Conservation (phyloP, 768 basidiomycete species). For the Tylopilus sp. region DNA sequence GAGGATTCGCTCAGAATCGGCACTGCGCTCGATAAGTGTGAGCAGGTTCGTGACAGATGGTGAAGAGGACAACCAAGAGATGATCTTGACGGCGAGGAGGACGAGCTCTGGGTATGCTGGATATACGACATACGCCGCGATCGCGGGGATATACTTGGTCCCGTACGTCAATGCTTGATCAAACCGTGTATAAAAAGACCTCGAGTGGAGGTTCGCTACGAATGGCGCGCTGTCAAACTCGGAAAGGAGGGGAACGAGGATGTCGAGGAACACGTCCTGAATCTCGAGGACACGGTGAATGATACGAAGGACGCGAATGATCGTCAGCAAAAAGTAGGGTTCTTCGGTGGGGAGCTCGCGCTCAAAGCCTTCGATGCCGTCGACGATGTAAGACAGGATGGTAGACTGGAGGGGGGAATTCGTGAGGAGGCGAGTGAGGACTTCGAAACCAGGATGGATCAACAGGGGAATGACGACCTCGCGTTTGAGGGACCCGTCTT, state of each 20-base stretch:
- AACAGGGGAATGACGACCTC: constrained; percentile 56
- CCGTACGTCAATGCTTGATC: constrained; percentile 73
- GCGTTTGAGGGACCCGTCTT: constrained; percentile 48
- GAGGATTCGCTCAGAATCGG: constrained; percentile 82
- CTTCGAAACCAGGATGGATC: constrained; percentile 82
- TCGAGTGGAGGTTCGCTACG: constrained; percentile 53
- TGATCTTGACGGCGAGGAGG: constrained; percentile 74
- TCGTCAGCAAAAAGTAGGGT: constrained; percentile 67
- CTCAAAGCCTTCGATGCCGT: constrained; percentile 76
- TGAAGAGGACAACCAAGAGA: constrained; percentile 64
- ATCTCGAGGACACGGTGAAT: constrained; percentile 77
- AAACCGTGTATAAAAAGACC: constrained; percentile 68
- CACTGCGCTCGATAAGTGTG: constrained; percentile 74
- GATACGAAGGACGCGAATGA: constrained; percentile 79
- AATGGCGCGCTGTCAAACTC: constrained; percentile 58
- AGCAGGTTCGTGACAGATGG: constrained; percentile 69
- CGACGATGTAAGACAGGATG: constrained; percentile 76
- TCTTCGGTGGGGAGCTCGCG: constrained; percentile 66
- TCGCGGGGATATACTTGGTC: constrained; percentile 69
- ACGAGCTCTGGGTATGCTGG: constrained; percentile 70
- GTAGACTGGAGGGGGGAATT: constrained; percentile 67
- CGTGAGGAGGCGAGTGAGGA: constrained; percentile 76
- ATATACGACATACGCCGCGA: constrained; percentile 75
- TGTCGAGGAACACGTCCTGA: constrained; percentile 87
- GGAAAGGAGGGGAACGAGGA: constrained; percentile 73